Conservation (phyloP, 106 monocot genomes). For the Dactylorhiza incarnata region DNA sequence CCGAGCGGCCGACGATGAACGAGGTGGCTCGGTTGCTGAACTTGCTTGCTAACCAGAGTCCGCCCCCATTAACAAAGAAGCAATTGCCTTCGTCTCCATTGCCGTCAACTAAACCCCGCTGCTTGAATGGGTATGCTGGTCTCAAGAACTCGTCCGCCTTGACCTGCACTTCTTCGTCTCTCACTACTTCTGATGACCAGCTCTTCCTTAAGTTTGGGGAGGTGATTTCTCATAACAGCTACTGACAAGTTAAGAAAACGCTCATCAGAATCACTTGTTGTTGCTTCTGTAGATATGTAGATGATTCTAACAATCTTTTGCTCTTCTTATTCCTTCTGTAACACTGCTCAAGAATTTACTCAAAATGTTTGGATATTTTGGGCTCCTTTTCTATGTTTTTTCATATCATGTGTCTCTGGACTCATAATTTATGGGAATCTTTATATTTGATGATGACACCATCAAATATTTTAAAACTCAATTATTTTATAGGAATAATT, state of each 20-base stretch:
- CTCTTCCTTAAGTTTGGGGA: conserved; percentile 93
- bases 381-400: too few relatives aligned
- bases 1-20: conserved; percentile 86
- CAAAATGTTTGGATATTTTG: too few relatives aligned
- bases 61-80: conserved; percentile 13
- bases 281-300: too few relatives aligned
- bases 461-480: too few relatives aligned
- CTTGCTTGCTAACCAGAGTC: conserved; percentile 36
- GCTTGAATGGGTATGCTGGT: conserved; percentile 54
- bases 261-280: neutral
- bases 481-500: too few relatives aligned
- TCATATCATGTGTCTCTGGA: too few relatives aligned
- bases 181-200: conserved; percentile 73
- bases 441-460: too few relatives aligned
- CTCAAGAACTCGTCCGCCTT: conserved; percentile 40
- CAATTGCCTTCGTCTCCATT: conserved; percentile 15
- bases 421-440: too few relatives aligned
- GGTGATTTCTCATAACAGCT: conserved; percentile 77
- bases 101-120: conserved; percentile 19
- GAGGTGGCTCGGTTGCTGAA: conserved; percentile 72
- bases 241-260: conserved; percentile 17
- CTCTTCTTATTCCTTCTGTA: too few relatives aligned
- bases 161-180: conserved; percentile 32
- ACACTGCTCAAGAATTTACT: too few relatives aligned
- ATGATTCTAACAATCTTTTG: too few relatives aligned